Base-by-base conservation (phyloP, 345 rosid species). In the Pugionium cornutum region DNA sequence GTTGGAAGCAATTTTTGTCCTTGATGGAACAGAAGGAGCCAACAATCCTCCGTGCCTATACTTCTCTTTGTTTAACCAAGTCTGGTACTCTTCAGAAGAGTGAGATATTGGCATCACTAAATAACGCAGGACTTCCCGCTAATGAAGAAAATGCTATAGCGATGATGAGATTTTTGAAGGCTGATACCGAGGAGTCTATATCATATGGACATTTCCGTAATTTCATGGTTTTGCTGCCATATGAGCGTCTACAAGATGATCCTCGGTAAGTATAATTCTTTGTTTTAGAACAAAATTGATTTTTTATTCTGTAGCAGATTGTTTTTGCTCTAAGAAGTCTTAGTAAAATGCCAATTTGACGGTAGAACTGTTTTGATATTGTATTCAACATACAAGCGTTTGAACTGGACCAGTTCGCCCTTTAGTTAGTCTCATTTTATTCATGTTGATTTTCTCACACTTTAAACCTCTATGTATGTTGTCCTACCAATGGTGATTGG, bases 1-100 rank as follows among this genome's bases (percentile, higher is more conserved):
- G 95, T 40, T 94, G 97, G 99, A 94, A 87, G 81, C 99, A 88
- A 67, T 94, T 94, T 82, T 78, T 90, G 67, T 90, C 97, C 30
- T 77, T 94, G 81, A 94, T 94, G 99, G 99, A 94, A 76, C 99
- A 90, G 83, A 89, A 83, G 67, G 99, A 94, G 76, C 91, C 96
- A 28, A 94, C 96, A 40, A 90, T 94, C 74, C 96, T 94, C 73
- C 95, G 96, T 67, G 99, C 99, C 26, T 94, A 90, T 63, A 94
- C 99, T 57, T 86, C 97, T 70, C 85, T 94, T 3, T 90, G 99
- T 75, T 80, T 90, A 67, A 85, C 84, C 84, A 84, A 94, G 77
- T 94, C 92, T 47, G 99, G 99, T 59, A 94, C 99, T 32, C 88
- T 94, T 30, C 84, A 94, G 78, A 94, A 86, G 80, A 94, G 99